Evolutionary conservation across 2,329 filamentous ascomycete genomes (phyloP).

Genomic region (Xylariaceae sp.): DNA sequence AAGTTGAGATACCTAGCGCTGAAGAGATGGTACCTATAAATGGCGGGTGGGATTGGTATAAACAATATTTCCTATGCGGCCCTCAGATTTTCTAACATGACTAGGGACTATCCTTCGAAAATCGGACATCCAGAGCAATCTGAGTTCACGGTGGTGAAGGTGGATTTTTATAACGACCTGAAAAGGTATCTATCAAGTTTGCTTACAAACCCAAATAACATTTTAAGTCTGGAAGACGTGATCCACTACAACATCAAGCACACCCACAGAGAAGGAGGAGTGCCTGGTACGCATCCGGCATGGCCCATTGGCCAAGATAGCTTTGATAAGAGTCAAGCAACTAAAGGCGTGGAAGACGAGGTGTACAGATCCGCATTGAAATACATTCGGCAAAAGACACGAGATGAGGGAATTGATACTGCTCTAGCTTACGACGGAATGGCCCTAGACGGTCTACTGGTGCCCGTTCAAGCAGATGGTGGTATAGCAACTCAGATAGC

Average conservation of each 20-base stretch:
- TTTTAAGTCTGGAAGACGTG: slow-evolving; percentile 68
- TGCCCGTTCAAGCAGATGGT: slow-evolving; percentile 64
- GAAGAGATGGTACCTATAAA: slow-evolving; percentile 46
- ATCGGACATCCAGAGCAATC: slow-evolving; percentile 70
- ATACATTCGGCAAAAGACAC: slow-evolving; percentile 64
- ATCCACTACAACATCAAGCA: slow-evolving; percentile 69
- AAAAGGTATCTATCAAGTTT: slow-evolving; percentile 67
- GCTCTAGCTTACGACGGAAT: slow-evolving; percentile 58
- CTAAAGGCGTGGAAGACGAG: slow-evolving; percentile 65
- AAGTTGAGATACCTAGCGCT: slow-evolving; percentile 12
- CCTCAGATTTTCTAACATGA: background rate
- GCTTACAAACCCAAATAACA: slow-evolving; percentile 57
- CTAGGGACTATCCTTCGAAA: slow-evolving; percentile 19
- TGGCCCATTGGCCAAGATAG: slow-evolving; percentile 75
- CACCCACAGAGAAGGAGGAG: slow-evolving; percentile 69
- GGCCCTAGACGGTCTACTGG: slow-evolving; percentile 66
- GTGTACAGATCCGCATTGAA: slow-evolving; percentile 70
- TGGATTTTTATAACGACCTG: slow-evolving; percentile 70
- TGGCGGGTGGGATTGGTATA: slow-evolving; percentile 73
- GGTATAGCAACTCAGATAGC: slow-evolving; percentile 72
- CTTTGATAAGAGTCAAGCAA: slow-evolving; percentile 67
- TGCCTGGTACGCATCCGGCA: slow-evolving; percentile 65
- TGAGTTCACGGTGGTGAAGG: slow-evolving; percentile 75
- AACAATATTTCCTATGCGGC: slow-evolving; percentile 49
- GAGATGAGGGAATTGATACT: slow-evolving; percentile 69